A percentile compares a stretch with the other conserved stretches of the same genome.
These are phyloP conservation scores for Protoeuglena noctilucae DNA, from an alignment of 139 green algal genomes.

Conservation along the genomic window DNA sequence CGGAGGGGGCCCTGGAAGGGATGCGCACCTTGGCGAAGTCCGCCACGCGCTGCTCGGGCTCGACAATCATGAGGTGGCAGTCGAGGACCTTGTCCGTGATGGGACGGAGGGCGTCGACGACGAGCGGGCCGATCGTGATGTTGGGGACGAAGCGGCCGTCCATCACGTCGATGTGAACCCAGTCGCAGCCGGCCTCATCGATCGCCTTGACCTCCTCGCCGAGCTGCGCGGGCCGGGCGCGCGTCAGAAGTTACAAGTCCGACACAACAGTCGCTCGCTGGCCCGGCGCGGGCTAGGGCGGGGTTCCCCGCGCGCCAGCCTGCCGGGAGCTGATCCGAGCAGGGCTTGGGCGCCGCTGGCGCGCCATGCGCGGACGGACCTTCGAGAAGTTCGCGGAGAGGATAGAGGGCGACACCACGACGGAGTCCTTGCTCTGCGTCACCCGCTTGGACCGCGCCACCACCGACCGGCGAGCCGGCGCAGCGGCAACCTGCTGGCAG, in stretches of 20 bases:
- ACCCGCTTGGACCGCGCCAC: too few species aligned
- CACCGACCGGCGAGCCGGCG: too few species aligned
- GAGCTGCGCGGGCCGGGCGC: too few species aligned
- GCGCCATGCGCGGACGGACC: too few species aligned
- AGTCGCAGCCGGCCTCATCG: constrained; percentile 82
- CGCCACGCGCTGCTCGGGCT: constrained; percentile 85
- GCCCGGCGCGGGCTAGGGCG: too few species aligned
- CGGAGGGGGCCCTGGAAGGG: too few species aligned
- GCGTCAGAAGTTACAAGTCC: too few species aligned
- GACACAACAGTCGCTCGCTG: too few species aligned
- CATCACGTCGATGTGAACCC: constrained; percentile 94
- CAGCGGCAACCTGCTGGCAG: too few species aligned
- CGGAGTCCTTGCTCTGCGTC: constrained; percentile 31
- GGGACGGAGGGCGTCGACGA: constrained; percentile 88
- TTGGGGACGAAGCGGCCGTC: constrained; percentile 95
- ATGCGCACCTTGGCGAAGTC: constrained; percentile 94
- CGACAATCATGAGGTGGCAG: constrained; percentile 96
- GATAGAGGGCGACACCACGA: constrained; percentile 83
- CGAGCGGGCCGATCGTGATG: constrained; percentile 96
- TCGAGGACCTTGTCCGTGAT: constrained; percentile 91
- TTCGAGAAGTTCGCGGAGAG: constrained; percentile 88
- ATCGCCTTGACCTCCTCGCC: constrained; percentile 72
- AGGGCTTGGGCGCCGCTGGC: background rate
- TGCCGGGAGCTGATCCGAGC: too few species aligned
- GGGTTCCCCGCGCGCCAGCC: too few species aligned